Conservation (phyloP, 2,329 filamentous ascomycete genomes). For the Cladosporium sp. region DNA sequence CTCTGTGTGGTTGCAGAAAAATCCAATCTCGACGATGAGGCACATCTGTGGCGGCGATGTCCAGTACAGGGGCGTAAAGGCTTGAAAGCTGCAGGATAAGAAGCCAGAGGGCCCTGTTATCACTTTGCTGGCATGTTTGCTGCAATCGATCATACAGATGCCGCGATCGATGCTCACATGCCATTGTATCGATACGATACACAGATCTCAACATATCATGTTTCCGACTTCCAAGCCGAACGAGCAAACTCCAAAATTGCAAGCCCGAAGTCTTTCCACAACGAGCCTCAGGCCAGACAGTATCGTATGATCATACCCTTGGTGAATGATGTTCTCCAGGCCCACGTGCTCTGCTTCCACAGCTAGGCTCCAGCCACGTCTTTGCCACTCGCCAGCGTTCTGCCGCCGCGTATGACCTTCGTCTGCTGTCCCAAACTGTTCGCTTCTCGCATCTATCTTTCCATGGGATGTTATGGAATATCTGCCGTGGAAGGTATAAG, state of each 20-base stretch:
- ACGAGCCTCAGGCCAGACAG: background rate
- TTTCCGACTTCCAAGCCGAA: background rate
- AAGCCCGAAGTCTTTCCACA: background rate
- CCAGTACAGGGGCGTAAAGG: background rate
- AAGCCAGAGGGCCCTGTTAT: no score
- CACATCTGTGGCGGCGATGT: background rate
- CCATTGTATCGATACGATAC: background rate
- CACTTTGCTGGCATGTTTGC: background rate
- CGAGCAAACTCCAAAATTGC: background rate
- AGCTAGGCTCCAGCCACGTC: conserved; percentile 9
- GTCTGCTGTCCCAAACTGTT: conserved; percentile 7
- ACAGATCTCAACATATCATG: background rate
- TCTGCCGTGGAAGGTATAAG: background rate
- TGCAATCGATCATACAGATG: background rate
- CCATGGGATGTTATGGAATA: background rate
- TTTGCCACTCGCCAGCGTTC: conserved; percentile 11
- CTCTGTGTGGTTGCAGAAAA: conserved; percentile 5
- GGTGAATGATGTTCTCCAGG: background rate
- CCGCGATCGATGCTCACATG: background rate
- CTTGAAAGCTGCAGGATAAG: background rate
- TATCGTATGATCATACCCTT: background rate
- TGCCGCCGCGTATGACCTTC: background rate
- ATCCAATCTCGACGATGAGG: background rate
- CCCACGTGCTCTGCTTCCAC: background rate
- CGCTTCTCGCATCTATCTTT: background rate